phyloP scores from a whole-genome alignment of 148 eudicot species.

The Silene conica region DNA sequence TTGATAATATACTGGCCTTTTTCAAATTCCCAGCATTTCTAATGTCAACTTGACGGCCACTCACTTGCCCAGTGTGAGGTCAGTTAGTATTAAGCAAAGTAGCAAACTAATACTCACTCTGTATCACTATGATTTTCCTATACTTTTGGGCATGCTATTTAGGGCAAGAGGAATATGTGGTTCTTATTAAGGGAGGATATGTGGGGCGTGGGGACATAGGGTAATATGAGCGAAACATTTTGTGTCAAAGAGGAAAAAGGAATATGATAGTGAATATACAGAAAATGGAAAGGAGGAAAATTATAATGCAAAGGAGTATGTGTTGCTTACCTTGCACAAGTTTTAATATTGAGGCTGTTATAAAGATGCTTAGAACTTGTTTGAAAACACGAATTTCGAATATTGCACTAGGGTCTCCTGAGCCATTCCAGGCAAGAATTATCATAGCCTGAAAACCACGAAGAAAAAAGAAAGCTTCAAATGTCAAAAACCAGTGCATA shows the following conservation, averaged over 20 bases:
- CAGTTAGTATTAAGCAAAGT: not conserved
- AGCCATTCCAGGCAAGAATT: conserved; percentile 93
- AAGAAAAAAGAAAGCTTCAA: not conserved
- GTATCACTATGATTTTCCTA: too few species aligned
- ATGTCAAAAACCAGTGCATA: not conserved
- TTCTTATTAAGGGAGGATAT: too few species aligned
- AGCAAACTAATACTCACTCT: too few species aligned
- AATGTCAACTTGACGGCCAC: not conserved
- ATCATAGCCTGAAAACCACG: conserved; percentile 75
- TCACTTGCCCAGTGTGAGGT: not conserved
- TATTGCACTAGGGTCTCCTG: conserved; percentile 64
- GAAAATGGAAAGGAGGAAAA: too few species aligned
- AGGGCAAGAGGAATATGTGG: too few species aligned
- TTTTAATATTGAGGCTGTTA: conserved; percentile 92
- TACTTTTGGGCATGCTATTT: too few species aligned
- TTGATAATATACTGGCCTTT: not conserved
- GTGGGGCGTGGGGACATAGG: too few species aligned
- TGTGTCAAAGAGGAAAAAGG: too few species aligned
- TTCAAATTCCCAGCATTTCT: not conserved
- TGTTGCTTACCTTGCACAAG: conserved; percentile 66
- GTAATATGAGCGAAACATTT: too few species aligned
- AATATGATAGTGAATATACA: too few species aligned
- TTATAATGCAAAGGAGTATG: too few species aligned
- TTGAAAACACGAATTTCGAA: conserved; percentile 63
- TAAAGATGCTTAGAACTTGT: conserved; percentile 84